Base-by-base conservation (phyloP, 352 stramenopile genomes). In the Lagenidium giganteum region DNA sequence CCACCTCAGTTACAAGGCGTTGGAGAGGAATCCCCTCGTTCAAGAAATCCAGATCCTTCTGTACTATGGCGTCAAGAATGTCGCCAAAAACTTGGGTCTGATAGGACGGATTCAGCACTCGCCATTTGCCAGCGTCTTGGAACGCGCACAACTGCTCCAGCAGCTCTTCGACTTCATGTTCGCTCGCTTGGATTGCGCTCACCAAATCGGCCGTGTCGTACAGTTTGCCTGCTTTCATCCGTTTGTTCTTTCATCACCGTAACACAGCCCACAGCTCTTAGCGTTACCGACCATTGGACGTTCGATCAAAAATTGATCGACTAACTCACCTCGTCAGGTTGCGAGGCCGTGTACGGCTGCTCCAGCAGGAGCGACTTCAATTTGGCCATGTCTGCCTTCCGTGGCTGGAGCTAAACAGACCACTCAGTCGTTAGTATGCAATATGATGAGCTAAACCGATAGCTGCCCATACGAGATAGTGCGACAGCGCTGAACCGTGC, bases 121-220 rank as follows among this genome's bases (percentile, higher is more conserved):
- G 64, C 81, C 81, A 93, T 8, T 12, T 20, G 58, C 77, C 76
- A 8, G 61, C 72, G 32, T 91, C 74, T 57, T 88, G 60, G 44
- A 93, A 87, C 0, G 81, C 78, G 30, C 76, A 51, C 28, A 93
- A 47, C 40, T 77, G 60, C 0, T 61, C 40, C 18, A 93, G 54
- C 66, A 91, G 78, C 3, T 47, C 51, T 27, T 73, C 27, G 2
- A 93, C 50, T 33, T 93, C 78, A 3, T 67, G 57, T 36, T 84
- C 61, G 29, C 81, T 93, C 9, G 68, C 47, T 54, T 91, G 78
- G 17, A 93, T 47, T 7, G 52, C 39, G 26, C 37, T 18, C n/a
- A 91, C 51, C n/a, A 93, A 62, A 21, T 87, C 74, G 3, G 51
- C 47, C 0, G 75, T 87, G 7, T 64, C 71, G 53, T 84, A 90